Base-by-base conservation (phyloP, 495 filamentous ascomycete species). In the Aspergillus conjunctus region DNA sequence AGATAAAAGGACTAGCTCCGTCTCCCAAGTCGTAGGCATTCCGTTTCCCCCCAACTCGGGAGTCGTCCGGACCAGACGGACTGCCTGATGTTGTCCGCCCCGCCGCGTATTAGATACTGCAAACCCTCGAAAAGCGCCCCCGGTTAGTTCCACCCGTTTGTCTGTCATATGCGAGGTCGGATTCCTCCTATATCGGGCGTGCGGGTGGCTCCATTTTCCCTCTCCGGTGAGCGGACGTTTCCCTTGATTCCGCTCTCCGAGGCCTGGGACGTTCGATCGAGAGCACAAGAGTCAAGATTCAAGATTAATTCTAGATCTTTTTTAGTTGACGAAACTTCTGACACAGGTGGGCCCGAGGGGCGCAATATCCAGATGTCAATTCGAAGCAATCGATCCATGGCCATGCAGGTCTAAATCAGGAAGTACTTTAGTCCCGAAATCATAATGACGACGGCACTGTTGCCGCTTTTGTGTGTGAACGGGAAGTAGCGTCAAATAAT, bases 51-150 rank as follows among this genome's bases (percentile, higher is more conserved):
- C 22, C 43, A 41, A 20, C 53, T 61, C 64, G 60, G 64, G 50
- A 33, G 44, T 54, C 48, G 59, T 67, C 65, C 65, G 65, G 65
- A 45, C 65, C 61, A 64, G 58, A 61, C 65, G 52, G 58, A 59
- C 61, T 57, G 61, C 59, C 61, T 52, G 61, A 64, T 59, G 41
- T 43, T 33, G 53, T 62, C 65, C 66, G 62, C 62, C 66, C 66
- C 62, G 62, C 62, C 59, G 45, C 32, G 15, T 18, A 4, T 41
- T n/a, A 41, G 3, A 41, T 41, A 41, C 9, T 22, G 7, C 18
- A 48, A 22, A 7, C 20, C 1, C 44, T 7, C 44, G 18, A 17
- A 22, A 48, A 21, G 18, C 6, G 0, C 10, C 10, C 15, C 44
- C 15, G 6, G 9, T 11, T 34, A 21, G 49, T 32, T 51, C 49